Evolutionary conservation across 2,329 filamentous ascomycete species (phyloP), one percentile per base, ranked within the genome.

Genomic region (Thielaviopsis populi): DNA sequence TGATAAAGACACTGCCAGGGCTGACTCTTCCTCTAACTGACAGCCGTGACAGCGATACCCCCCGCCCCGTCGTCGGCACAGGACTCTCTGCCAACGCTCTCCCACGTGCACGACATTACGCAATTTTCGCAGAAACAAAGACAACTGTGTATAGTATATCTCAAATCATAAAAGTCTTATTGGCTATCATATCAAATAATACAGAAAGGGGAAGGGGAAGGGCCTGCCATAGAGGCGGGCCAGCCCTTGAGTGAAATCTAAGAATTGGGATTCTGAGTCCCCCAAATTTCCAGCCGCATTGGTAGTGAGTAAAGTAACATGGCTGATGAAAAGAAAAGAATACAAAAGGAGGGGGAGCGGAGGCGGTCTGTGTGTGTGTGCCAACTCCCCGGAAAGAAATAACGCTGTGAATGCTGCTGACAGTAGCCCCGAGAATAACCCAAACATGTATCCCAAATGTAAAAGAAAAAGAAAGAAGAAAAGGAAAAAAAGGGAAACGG

Each of bases 151-250:
- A 50, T 50, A 61, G 59, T 41, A 53, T 54, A 41, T 53, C 24
- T 37, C 54, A 53, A 58, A 46, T 7, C 19, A 7, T 37, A 59
- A 59, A 53, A 13, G 17, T 33, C 24, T 56, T 33, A 30, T 56
- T 56, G 53, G 30, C 30, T 37, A 56, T 56, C 53, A 56, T 56
- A 60, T 27, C 10, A 59, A 30, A 64, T 43, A 60, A 67, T 50
- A 37, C 60, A 62, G 24, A 53, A 54, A 37, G n/a, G 46, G 46
- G 19, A 11, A 48, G 46, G 46, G 8, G 3, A 11, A 4, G 46
- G 10, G 46, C 27, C 22, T 54, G 19, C 27, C 11, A 37, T 53
- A 4, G 27, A 50, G 33, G 7, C 24, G 10, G 42, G 22, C 37
- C 7, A 17, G 27, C 53, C 53, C 53, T 56, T 56, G 15, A 56